These are phyloP conservation scores for Lasiosphaeria miniovina DNA, from an alignment of 495 filamentous ascomycete species.

Conservation along the genomic window DNA sequence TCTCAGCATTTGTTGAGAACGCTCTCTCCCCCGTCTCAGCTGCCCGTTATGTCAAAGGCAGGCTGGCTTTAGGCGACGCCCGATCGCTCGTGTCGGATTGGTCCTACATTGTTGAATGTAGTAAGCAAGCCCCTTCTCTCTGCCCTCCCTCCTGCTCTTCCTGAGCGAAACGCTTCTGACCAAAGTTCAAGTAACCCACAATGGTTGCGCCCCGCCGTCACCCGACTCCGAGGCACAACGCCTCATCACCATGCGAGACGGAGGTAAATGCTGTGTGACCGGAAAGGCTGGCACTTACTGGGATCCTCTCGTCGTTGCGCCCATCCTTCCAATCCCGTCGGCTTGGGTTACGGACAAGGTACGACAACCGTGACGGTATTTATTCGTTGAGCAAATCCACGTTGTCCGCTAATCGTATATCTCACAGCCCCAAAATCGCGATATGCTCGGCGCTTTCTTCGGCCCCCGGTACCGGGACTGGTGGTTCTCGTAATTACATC, in stretches of 20 bases:
- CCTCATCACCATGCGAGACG: conserved; percentile 23
- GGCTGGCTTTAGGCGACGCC: conserved; percentile 13
- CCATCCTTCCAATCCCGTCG: conserved; percentile 24
- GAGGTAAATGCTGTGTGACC: conserved; percentile 25
- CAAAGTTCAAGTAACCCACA: conserved; percentile 11
- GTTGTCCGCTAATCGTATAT: too few species aligned
- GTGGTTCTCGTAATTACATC: conserved; percentile 29
- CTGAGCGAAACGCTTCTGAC: conserved; percentile 2
- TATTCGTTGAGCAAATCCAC: too few species aligned
- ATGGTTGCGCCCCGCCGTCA: conserved; percentile 13
- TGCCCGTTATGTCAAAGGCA: conserved; percentile 16
- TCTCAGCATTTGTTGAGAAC: conserved; percentile 13
- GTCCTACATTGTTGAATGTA: conserved; percentile 24
- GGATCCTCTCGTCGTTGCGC: conserved; percentile 27
- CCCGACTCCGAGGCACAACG: conserved; percentile 11
- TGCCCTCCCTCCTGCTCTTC: neutral
- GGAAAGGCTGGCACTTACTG: conserved; percentile 20
- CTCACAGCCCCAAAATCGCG: conserved; percentile 7
- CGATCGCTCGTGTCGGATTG: conserved; percentile 23
- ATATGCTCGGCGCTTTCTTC: conserved; percentile 33
- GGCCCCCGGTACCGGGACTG: conserved; percentile 29
- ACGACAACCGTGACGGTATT: neutral
- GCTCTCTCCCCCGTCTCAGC: conserved; percentile 18
- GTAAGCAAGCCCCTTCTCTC: conserved; percentile 9
- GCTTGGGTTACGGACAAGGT: conserved; percentile 13